phyloP scores from a whole-genome alignment of 257 asterid species.

The Oldenlandia corymbosa region DNA sequence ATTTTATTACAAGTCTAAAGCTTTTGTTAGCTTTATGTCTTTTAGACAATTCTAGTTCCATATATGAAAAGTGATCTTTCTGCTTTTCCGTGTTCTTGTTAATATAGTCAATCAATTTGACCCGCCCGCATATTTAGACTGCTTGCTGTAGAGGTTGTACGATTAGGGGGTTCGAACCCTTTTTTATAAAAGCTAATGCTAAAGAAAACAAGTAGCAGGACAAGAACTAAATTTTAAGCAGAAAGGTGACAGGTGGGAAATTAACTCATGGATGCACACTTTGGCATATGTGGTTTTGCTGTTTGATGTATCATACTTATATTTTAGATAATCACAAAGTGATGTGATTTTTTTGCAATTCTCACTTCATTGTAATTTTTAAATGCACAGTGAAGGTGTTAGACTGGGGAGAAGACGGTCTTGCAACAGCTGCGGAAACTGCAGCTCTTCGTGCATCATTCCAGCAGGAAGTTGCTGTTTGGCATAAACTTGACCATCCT shows the following conservation, averaged over 20 bases:
- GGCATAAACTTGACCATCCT: conserved; percentile 73
- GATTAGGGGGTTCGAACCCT: too few species aligned
- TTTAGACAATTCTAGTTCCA: neutral
- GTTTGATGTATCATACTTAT: neutral
- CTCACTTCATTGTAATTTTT: conserved; percentile 12
- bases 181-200: too few species aligned
- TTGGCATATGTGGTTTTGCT: neutral
- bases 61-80: neutral
- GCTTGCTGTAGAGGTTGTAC: too few species aligned
- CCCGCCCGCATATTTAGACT: too few species aligned
- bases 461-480: conserved; percentile 59
- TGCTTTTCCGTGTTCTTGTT: neutral
- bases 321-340: neutral
- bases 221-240: too few species aligned
- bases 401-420: conserved; percentile 75
- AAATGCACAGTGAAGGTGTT: conserved; percentile 51
- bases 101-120: neutral
- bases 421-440: conserved; percentile 50
- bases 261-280: too few species aligned
- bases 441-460: conserved; percentile 49
- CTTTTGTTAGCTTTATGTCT: neutral
- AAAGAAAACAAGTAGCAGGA: too few species aligned
- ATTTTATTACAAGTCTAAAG: neutral
- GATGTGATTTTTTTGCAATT: neutral
- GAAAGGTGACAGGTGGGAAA: too few species aligned